Evolutionary conservation across 1,139 yeast genomes (phyloP).

Genomic region (Yamadazyma trypodendri): DNA sequence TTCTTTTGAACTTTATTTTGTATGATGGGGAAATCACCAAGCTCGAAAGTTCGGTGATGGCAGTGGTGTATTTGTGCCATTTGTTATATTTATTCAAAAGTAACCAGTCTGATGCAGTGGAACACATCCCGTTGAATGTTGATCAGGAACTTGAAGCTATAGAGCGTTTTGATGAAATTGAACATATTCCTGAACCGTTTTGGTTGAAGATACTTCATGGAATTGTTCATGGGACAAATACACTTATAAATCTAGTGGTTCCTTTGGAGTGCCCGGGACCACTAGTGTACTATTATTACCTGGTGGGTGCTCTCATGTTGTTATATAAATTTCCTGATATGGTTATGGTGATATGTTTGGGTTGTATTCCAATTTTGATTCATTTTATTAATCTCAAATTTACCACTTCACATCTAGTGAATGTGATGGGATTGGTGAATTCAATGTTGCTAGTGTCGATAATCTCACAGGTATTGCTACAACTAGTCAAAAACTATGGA

Average conservation of each 20-base stretch:
- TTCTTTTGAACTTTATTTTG: slow-evolving; percentile 42
- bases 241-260: slow-evolving; percentile 3
- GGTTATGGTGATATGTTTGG: not conserved
- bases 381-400: slow-evolving; percentile 1
- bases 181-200: slow-evolving; percentile 2
- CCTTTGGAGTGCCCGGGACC: slow-evolving; percentile 7
- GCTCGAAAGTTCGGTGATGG: slow-evolving; percentile 47
- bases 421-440: slow-evolving; percentile 24
- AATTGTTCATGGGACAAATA: slow-evolving; percentile 6
- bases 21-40: slow-evolving; percentile 50
- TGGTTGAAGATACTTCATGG: slow-evolving; percentile 5
- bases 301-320: not conserved
- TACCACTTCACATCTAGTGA: slow-evolving; percentile 11
- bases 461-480: slow-evolving; percentile 28
- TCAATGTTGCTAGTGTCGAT: slow-evolving; percentile 30
- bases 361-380: not conserved
- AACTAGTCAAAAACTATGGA: slow-evolving; percentile 38
- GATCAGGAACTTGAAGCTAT: slow-evolving; percentile 10
- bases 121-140: slow-evolving; percentile 8
- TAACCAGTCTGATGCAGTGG: slow-evolving; percentile 8
- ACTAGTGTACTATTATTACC: slow-evolving; percentile 7
- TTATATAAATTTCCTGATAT: slow-evolving; percentile 1
- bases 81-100: slow-evolving; percentile 18
- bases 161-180: slow-evolving; percentile 5
- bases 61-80: slow-evolving; percentile 32